Percentiles rank a stretch among this genome's conserved stretches.
phyloP scores from a whole-genome alignment of 106 monocot genomes.

The Alisma plantagoaquatica region DNA sequence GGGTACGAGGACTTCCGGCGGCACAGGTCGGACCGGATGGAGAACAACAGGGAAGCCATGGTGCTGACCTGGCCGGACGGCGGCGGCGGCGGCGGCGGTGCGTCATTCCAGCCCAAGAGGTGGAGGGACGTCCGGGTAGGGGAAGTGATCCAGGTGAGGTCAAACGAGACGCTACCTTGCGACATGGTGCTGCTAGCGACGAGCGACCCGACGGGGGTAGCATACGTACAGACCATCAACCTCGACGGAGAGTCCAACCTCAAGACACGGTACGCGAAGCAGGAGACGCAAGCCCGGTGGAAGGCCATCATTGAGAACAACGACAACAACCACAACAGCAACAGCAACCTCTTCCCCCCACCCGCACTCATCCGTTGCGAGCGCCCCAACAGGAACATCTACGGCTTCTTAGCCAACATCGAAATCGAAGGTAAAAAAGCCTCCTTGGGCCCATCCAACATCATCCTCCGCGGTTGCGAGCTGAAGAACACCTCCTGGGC shows the following conservation, averaged over 20 bases:
- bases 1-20: slow-evolving; percentile 85
- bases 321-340: no score
- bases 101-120: slow-evolving; percentile 38
- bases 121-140: slow-evolving; percentile 73
- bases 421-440: slow-evolving; percentile 49
- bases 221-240: slow-evolving; percentile 90
- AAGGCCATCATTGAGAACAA: no score
- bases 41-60: slow-evolving; percentile 50
- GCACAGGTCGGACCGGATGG: slow-evolving; percentile 73
- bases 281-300: slow-evolving; percentile 30
- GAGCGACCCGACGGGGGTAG: slow-evolving; percentile 77
- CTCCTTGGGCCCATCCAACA: slow-evolving; percentile 61
- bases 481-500: slow-evolving; percentile 76
- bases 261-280: slow-evolving; percentile 91
- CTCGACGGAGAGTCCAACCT: slow-evolving; percentile 92
- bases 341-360: background rate
- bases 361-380: slow-evolving; percentile 54
- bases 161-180: slow-evolving; percentile 67
- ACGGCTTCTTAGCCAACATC: slow-evolving; percentile 68
- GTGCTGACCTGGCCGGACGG: slow-evolving; percentile 21
- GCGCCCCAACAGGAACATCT: slow-evolving; percentile 78
- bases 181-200: slow-evolving; percentile 83
- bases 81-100: no score
- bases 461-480: slow-evolving; percentile 77
- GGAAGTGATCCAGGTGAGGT: slow-evolving; percentile 36